These are phyloP conservation scores for Pseudopyricularia javanii DNA, from an alignment of 2,329 filamentous ascomycete species.

Conservation along the genomic window DNA sequence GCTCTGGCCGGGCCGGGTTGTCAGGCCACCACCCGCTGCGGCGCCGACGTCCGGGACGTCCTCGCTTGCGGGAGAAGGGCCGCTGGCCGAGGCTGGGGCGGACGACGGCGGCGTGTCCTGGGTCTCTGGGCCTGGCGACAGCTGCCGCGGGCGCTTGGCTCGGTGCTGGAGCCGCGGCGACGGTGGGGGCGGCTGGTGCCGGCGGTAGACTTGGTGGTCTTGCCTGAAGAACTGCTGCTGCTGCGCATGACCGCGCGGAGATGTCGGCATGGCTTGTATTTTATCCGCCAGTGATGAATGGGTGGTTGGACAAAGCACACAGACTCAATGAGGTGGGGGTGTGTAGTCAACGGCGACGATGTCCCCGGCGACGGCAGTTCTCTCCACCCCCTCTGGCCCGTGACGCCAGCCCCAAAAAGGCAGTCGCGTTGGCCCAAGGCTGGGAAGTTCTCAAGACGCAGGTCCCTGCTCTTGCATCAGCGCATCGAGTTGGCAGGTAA, in stretches of 20 bases:
- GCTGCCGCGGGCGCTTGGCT: slow-evolving; percentile 44
- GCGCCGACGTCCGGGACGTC: slow-evolving; percentile 14
- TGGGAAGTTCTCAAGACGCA: background rate
- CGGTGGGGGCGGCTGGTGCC: slow-evolving; percentile 26
- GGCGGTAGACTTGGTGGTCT: background rate
- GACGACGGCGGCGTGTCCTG: slow-evolving; percentile 28
- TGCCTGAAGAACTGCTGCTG: background rate
- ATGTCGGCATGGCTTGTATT: background rate
- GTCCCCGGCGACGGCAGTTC: no score
- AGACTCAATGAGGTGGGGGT: background rate
- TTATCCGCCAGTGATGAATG: no score
- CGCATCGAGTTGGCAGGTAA: no score
- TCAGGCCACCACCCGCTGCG: slow-evolving; percentile 13
- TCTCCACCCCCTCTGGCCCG: background rate
- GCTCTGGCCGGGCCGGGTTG: slow-evolving; percentile 40
- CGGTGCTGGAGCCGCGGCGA: slow-evolving; percentile 35
- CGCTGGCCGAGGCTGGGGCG: slow-evolving; percentile 17
- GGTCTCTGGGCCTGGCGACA: slow-evolving; percentile 29
- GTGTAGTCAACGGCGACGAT: background rate
- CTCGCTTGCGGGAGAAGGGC: slow-evolving; percentile 20
- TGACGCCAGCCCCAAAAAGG: no score
- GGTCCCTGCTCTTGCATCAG: no score
- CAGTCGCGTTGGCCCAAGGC: no score
- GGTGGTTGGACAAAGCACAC: background rate
- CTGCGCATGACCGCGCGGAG: background rate